Evolutionary conservation across 768 basidiomycete species (phyloP).

Genomic region (Hebeloma cylindrosporum): DNA sequence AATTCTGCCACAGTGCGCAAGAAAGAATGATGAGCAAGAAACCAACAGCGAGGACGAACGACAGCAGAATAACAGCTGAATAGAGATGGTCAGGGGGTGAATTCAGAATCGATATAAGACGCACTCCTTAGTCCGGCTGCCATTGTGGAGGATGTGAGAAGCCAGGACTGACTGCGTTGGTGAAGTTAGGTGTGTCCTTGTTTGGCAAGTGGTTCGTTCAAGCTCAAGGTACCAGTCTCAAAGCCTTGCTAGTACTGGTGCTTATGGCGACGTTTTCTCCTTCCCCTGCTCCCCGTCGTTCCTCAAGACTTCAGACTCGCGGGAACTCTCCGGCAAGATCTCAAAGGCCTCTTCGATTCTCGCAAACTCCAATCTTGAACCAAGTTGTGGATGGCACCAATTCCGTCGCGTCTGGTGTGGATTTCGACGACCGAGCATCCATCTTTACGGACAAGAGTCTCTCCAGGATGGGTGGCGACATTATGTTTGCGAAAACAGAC

Average conservation of each 20-base stretch:
- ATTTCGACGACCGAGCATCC: constrained; percentile 57
- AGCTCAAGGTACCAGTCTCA: too few species aligned
- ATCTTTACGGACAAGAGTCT: constrained; percentile 36
- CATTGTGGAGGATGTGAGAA: constrained; percentile 43
- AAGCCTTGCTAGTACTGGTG: too few species aligned
- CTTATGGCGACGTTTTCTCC: constrained; percentile 68
- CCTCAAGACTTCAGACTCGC: constrained; percentile 34
- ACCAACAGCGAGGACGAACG: constrained; percentile 96
- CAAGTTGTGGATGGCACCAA: constrained; percentile 35
- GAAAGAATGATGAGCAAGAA: constrained; percentile 97
- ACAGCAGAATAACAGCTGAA: constrained; percentile 91
- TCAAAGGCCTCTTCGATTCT: constrained; percentile 37
- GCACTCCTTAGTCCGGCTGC: constrained; percentile 71
- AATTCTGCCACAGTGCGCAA: constrained; percentile 94
- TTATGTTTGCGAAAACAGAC: constrained; percentile 69
- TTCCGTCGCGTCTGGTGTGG: constrained; percentile 59
- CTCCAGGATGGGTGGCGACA: constrained; percentile 39
- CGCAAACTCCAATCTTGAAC: constrained; percentile 42
- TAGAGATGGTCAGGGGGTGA: neutral
- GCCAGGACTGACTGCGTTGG: too few species aligned
- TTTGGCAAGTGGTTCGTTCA: too few species aligned
- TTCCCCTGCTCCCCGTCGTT: constrained; percentile 59
- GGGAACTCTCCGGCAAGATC: constrained; percentile 21
- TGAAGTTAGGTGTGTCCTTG: too few species aligned
- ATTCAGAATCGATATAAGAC: neutral